Conservation (phyloP, 176 grass and related monocot species). For the Musa beccarii region DNA sequence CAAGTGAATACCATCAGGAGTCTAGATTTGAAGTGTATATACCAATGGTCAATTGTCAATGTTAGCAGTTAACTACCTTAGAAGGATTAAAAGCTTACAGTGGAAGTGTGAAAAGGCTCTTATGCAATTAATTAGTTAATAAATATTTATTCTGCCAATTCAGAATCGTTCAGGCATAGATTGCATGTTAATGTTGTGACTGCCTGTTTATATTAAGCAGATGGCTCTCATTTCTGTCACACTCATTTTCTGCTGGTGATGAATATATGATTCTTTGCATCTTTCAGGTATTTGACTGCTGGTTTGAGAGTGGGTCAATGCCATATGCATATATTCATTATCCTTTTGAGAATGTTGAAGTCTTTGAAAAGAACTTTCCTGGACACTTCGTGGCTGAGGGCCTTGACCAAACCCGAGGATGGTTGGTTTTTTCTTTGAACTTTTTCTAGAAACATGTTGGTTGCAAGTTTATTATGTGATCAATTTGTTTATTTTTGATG, state of each 20-base stretch:
- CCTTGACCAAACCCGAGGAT: slow-evolving; percentile 95
- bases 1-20: no score
- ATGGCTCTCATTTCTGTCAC: not conserved
- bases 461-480: not conserved
- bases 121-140: no score
- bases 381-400: slow-evolving; percentile 98
- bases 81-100: no score
- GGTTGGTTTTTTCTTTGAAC: slow-evolving; percentile 39
- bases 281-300: slow-evolving; percentile 94
- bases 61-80: no score
- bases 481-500: no score
- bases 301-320: slow-evolving; percentile 99
- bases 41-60: no score
- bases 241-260: not conserved
- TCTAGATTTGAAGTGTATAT: no score
- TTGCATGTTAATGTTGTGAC: not conserved
- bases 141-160: no score
- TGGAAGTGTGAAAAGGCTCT: no score
- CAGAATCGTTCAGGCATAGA: no score
- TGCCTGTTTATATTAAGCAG: not conserved
- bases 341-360: slow-evolving; percentile 91
- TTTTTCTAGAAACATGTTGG: not conserved
- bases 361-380: slow-evolving; percentile 96
- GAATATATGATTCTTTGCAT: slow-evolving; percentile 1
- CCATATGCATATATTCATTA: slow-evolving; percentile 99